Percentiles rank a stretch among this genome's conserved stretches.
Conservation (phyloP, 306 rosid genomes). For the Vigna reflexopilosa region DNA sequence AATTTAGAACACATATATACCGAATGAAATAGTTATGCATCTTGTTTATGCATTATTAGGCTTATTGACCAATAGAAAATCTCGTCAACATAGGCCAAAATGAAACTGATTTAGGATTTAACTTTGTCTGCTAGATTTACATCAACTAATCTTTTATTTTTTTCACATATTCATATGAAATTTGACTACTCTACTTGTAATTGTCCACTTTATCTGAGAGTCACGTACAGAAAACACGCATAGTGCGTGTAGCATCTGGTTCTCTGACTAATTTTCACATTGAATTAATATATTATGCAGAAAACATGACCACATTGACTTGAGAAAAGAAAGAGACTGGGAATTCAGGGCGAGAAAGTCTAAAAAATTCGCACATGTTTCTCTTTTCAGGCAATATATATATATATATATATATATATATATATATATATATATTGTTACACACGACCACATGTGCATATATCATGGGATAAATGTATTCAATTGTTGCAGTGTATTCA, state of each 20-base stretch:
- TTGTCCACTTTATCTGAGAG: not conserved
- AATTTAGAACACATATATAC: not conserved
- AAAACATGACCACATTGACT: conserved; percentile 21
- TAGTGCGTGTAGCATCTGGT: conserved; percentile 36
- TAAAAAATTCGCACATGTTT: conserved; percentile 30
- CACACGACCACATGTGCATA: not conserved
- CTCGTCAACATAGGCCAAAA: not conserved
- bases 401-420: conserved; percentile 6
- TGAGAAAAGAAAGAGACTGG: not conserved
- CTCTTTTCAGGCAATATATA: conserved; percentile 17
- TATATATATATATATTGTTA: conserved; percentile 17
- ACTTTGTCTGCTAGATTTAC: not conserved
- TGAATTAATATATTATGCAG: conserved; percentile 4
- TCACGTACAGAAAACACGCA: not conserved
- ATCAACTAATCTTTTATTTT: not conserved
- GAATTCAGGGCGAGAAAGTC: not conserved
- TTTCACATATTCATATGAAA: not conserved
- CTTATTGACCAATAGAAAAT: not conserved
- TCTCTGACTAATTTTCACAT: conserved; percentile 12
- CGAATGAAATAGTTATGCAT: not conserved
- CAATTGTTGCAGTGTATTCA: conserved; percentile 12
- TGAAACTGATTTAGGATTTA: conserved; percentile 10
- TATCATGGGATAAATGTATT: conserved; percentile 8
- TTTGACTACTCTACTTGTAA: not conserved
- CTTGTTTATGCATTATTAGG: not conserved